Base-by-base conservation (phyloP, 192 early-diverging fungal genomes). In the Ramicandelaber brevisporus region DNA sequence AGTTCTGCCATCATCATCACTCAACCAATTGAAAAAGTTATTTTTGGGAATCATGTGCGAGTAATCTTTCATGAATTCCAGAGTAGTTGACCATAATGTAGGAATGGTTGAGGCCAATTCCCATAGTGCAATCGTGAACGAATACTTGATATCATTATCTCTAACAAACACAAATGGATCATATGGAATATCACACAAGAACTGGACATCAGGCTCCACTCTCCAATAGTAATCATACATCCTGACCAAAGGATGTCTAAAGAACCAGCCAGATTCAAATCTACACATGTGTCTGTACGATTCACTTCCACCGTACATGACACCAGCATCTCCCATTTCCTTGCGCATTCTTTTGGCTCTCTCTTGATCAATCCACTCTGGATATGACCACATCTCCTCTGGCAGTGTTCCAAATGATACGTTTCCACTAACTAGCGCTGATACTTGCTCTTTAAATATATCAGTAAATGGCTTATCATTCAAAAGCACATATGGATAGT, bases 191-290 rank as follows among this genome's bases (percentile, higher is more conserved):
- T 81, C 70, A 51, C 81, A 86, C 18, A 26, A 52, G 41, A 77
- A 86, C 16, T 70, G 41, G 6, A 83, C 81, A 14, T 57, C 61
- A 1, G 81, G 81, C 39, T 86, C 81, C 3, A 85, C 60, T 14
- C 80, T 56, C 79, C 80, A 85, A 54, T 78, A 85, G 38, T 60
- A 85, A 13, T 79, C 69, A 38, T 59, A 76, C 34, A 68, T 32
- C 12, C 56, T 40, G 29, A 71, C 49, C 3, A 84, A 44, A 17
- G 64, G 64, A 34, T 84, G 77, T 10, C 62, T 49, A 38, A 57
- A 78, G 33, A 84, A 75, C 36, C 69, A 84, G 10, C 79, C 79
- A 9, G 73, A 77, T 29, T 73, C 51, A 29, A 47, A 73, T 27
- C 63, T 44, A 21, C 63, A 75, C 69, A 75, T 72, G 40, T 73